Base-by-base conservation (phyloP, 768 basidiomycete genomes). In the Phylloporus scabripes region DNA sequence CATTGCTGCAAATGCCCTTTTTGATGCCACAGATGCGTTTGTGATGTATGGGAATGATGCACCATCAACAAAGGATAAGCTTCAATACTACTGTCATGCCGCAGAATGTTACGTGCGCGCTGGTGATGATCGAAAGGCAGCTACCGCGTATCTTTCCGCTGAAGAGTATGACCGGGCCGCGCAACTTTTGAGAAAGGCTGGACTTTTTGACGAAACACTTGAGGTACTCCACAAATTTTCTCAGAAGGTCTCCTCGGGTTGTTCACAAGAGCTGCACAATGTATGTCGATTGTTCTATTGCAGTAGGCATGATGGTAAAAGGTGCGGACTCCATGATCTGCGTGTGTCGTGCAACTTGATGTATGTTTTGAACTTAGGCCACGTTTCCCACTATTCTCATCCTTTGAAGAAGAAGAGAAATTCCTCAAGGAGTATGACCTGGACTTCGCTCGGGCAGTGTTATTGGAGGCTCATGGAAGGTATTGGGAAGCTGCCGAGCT, bases 351-450 rank as follows among this genome's bases (percentile, higher is more conserved):
- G 3, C 42, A 10, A 11, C 12, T 14, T 21, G 14, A 17, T 40
- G 50, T 12, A 62, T 6, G 10, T 12, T 10, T 28, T 36, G 28
- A 32, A 37, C 14, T 54, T 34, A 85, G 85, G 21, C 61, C 65
- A 66, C 76, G 60, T 74, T 73, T 21, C 47, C 66, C 47, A 7
- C 59, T 86, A 4, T 87, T 87, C 50, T 52, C 66, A 0, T 67
- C 73, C 0, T 63, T 71, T 1, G 77, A 84, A 17, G 78, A 81
- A 20, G 70, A 71, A n/a, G 53, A 82, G 17, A 74, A 76, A 31
- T 87, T 80, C 49, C 68, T 81, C 15, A 75, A 81, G 45, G 72
- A 78, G 4, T 72, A 72, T 39, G 75, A 75, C 32, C 63, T 86
- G 6, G 77, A 80, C 54, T 51, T 70, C 12, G 74, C 77, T 4